Base-by-base conservation (phyloP, 805 yeast genomes). In the Nakazawaea laoshanensis region DNA sequence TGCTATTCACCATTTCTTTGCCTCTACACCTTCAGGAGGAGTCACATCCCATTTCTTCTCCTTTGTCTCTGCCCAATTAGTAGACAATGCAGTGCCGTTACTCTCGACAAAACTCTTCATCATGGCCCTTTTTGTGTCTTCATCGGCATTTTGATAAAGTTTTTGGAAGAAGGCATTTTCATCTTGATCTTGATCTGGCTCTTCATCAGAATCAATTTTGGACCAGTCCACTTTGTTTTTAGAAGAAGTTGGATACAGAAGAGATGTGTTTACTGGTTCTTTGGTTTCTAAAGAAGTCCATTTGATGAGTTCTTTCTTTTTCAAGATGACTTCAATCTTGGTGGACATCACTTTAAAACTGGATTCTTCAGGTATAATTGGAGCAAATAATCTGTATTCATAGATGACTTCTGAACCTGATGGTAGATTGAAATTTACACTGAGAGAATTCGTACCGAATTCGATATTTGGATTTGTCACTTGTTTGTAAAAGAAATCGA, bases 51-150 rank as follows among this genome's bases (percentile, higher is more conserved):
- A 81, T 14, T 53, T 64, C 38, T 73, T 74, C 36, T 69, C 63
- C 24, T 72, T 63, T 2, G 94, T 97, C 39, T 86, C 95, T 8
- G 60, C 70, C 99, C 99, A 92, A 50, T 85, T 83, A 4, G 98
- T 92, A 29, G 94, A 84, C 38, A 92, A 62, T 2, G 94, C 74
- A 0, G 98, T 92, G 14, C 99, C 99, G 46, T 83, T 81, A 45
- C 95, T 83, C 56, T 92, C 96, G n/a, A 74, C 65, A 47, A 72
- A 92, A 33, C 95, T 84, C 59, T 92, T 92, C 94, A 85, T 81
- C 97, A 92, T 92, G 2, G 99, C 99, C 32, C 94, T 65, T 44
- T 64, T 65, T 1, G 94, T 79, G 47, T 92, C 96, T 6, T 82
- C 92, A 50, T 87, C 94, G 0, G 94, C 89, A 42, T 70, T 77